These are phyloP conservation scores for Pseudopithomyces chartarum DNA, from an alignment of 2,329 filamentous ascomycete genomes.

Conservation along the genomic window DNA sequence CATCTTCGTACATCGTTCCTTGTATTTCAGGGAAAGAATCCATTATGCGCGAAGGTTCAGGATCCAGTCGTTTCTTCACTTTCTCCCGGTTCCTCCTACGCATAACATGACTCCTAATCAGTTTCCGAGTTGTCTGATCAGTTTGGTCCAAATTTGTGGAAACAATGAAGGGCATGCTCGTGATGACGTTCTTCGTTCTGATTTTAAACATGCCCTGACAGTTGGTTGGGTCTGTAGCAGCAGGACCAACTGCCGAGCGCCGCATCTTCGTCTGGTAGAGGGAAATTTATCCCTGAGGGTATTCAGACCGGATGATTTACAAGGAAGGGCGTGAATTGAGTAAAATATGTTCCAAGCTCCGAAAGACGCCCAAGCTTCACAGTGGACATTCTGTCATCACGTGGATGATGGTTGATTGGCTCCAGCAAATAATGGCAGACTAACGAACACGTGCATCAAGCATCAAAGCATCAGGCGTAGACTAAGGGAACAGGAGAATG, in stretches of 20 bases:
- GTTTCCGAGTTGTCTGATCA: slow-evolving; percentile 38
- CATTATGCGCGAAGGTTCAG: slow-evolving; percentile 6
- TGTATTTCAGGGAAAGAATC: slow-evolving; percentile 4
- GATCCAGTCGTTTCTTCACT: not conserved
- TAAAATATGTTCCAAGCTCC: too few species aligned
- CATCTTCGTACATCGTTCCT: not conserved
- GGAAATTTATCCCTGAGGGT: too few species aligned
- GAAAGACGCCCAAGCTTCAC: too few species aligned
- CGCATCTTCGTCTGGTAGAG: too few species aligned
- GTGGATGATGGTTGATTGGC: not conserved
- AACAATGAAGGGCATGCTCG: not conserved
- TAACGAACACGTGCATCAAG: too few species aligned
- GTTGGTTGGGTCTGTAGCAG: too few species aligned
- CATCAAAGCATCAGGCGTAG: too few species aligned
- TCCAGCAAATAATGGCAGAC: too few species aligned
- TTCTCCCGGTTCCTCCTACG: slow-evolving; percentile 47
- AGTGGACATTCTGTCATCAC: not conserved
- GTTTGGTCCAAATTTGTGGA: not conserved
- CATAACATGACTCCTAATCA: slow-evolving; percentile 52
- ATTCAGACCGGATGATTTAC: too few species aligned
- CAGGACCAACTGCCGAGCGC: too few species aligned
- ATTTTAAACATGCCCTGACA: not conserved
- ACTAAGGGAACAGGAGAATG: too few species aligned
- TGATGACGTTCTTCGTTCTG: not conserved
- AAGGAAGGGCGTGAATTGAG: too few species aligned